Base-by-base conservation (phyloP, 495 filamentous ascomycete genomes). In the Penicillium cinerascens region DNA sequence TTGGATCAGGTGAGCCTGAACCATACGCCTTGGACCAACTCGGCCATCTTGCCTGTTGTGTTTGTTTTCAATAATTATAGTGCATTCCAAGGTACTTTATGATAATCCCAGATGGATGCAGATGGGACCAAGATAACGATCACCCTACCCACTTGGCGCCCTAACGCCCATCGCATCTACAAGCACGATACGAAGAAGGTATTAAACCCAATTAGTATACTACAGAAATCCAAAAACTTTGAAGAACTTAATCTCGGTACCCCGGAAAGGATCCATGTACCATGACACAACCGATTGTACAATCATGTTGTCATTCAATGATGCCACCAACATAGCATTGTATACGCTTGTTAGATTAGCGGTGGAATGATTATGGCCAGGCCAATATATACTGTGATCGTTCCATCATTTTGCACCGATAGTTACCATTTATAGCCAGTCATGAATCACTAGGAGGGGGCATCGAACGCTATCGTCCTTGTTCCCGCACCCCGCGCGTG, bases 11-110 rank as follows among this genome's bases (percentile, higher is more conserved):
- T 63, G 17, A 37, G 52, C 61, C 61, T 64, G 54, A 64, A 64
- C 61, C 61, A 51, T 55, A 52, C 61, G 61, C 61, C 61, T 56
- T 65, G 51, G 61, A 65, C 61, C 61, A 63, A 63, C 61, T 65
- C 60, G 60, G 60, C 60, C 60, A 63, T 63, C 60, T 63, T 63
- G 50, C 60, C 60, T 47, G 4, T 23, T 20, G 17, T 13, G 6
- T 7, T 29, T 29, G 4, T 5, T 9, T 29, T 1, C 9, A 1
- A 29, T 7, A 29, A n/a, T 38, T n/a, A 3, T 36, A 36, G 33
- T 36, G 33, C 36, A 53, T 37, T 23, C 22, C 22, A 6, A 23
- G 22, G 22, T 29, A 29, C 7, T 3, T 9, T 9, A 29, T 29
- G 1, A 9, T 3, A 29, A 29, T 29, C 27, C 9, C 6, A 29